Percentiles rank a stretch among this genome's conserved stretches.
Conservation (phyloP, 495 filamentous ascomycete species). For the Lophiotrema nucula region DNA sequence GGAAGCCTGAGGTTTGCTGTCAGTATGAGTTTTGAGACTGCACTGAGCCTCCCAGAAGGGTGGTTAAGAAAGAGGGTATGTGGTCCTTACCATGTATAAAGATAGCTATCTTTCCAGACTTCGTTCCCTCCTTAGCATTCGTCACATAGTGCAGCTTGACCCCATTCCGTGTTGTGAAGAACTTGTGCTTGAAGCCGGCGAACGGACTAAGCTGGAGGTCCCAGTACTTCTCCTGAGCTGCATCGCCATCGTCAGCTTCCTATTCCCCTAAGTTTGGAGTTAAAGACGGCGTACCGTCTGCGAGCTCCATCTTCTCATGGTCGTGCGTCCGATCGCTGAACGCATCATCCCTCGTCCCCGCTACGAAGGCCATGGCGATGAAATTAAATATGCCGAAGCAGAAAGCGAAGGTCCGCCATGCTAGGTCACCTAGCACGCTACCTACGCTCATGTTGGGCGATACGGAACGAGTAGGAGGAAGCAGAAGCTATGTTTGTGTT, state of each 20-base stretch:
- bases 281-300: constrained; percentile 16
- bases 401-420: constrained; percentile 16
- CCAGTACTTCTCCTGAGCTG: constrained; percentile 45
- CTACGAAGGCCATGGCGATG: constrained; percentile 1
- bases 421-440: constrained; percentile 5
- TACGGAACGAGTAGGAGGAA: too few species aligned
- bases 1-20: constrained; percentile 50
- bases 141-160: constrained; percentile 55
- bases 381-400: constrained; percentile 25
- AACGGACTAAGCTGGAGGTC: constrained; percentile 44
- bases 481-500: too few species aligned
- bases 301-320: constrained; percentile 23
- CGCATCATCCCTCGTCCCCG: constrained; percentile 17
- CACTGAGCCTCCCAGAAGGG: not conserved
- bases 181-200: constrained; percentile 46
- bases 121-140: constrained; percentile 1
- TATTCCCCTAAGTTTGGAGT: too few species aligned
- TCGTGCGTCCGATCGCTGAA: constrained; percentile 13
- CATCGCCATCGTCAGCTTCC: not conserved
- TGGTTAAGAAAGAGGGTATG: too few species aligned
- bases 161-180: constrained; percentile 49
- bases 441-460: too few species aligned
- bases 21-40: not conserved
- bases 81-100: constrained; percentile 52
- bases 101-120: constrained; percentile 48